Evolutionary conservation across 345 rosid genomes (phyloP).

Genomic region (Brassica incana): DNA sequence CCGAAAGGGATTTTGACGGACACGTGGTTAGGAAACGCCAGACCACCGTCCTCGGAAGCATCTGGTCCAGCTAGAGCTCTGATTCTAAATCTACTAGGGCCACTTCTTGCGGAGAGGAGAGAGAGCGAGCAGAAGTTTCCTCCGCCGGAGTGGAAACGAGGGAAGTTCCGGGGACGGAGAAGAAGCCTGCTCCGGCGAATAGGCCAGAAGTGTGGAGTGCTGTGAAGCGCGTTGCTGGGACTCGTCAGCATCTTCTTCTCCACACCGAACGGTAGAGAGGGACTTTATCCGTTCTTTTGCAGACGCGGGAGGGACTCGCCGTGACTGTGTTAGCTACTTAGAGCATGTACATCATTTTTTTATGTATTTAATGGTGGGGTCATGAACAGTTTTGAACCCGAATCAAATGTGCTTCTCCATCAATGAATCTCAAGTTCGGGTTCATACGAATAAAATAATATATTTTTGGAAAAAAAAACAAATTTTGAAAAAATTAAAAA

Average conservation of each 20-base stretch:
- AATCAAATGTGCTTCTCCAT: too few species aligned
- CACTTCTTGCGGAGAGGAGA: constrained; percentile 46
- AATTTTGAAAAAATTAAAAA: too few species aligned
- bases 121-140: constrained; percentile 50
- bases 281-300: constrained; percentile 50
- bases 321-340: constrained; percentile 10
- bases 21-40: constrained; percentile 49
- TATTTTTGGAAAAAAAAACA: too few species aligned
- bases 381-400: too few species aligned
- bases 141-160: constrained; percentile 32
- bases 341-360: too few species aligned
- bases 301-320: constrained; percentile 50
- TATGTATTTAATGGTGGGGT: too few species aligned
- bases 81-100: constrained; percentile 33
- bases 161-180: constrained; percentile 24
- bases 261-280: background rate
- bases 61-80: constrained; percentile 46
- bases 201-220: constrained; percentile 36
- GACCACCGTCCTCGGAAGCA: constrained; percentile 38
- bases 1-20: constrained; percentile 93
- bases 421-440: too few species aligned
- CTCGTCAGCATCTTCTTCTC: constrained; percentile 50
- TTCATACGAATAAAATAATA: too few species aligned
- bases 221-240: constrained; percentile 43
- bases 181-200: constrained; percentile 27